Base-by-base conservation (phyloP, 176 grass and related monocot species). In the Avena eriantha region DNA sequence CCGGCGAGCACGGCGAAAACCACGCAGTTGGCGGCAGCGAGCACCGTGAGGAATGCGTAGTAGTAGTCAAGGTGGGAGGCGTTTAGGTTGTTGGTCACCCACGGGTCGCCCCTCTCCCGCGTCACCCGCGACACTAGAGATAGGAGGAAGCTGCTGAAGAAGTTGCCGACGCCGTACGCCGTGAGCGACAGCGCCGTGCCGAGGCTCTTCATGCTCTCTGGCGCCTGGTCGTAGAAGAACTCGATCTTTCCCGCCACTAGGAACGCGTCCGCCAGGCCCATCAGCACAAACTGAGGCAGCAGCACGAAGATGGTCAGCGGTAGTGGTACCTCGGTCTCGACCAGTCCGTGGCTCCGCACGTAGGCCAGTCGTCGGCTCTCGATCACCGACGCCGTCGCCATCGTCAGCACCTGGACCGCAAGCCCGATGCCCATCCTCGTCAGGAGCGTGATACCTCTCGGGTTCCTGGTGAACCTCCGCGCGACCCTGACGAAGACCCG, bases 211-310 rank as follows among this genome's bases (percentile, higher is more conserved):
- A 95, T 92, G 41, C 93, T 86, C 78, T 97, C 94, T 0, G 92
- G 94, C 73, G 94, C 94, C 85, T 96, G 94, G 83, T 96, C 94
- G 69, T 96, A 96, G 92, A 96, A 93, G 82, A 96, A 96, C 85
- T 96, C 94, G 75, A 96, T 91, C 93, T 31, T 91, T 85, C 86
- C 93, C 24, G 90, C 88, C 29, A 72, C 85, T 5, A 85, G 63
- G 82, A 95, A 88, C 35, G 88, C 77, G 73, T 95, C 90, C 15
- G 87, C 87, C 18, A 88, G 3, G 0, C 90, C 90, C 56, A 92
- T 81, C n/a, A 95, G 79, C 82, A 95, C 56, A 65, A 86, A 95
- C 80, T 95, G 93, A 4, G 93, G 93, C 41, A 92, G 87, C 8
- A 95, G 87, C 39, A 87, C 77, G 35, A 95, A 90, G 43, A 95